phyloP scores from a whole-genome alignment of 2,329 filamentous ascomycete genomes.

The Cryphonectria carpinicola region DNA sequence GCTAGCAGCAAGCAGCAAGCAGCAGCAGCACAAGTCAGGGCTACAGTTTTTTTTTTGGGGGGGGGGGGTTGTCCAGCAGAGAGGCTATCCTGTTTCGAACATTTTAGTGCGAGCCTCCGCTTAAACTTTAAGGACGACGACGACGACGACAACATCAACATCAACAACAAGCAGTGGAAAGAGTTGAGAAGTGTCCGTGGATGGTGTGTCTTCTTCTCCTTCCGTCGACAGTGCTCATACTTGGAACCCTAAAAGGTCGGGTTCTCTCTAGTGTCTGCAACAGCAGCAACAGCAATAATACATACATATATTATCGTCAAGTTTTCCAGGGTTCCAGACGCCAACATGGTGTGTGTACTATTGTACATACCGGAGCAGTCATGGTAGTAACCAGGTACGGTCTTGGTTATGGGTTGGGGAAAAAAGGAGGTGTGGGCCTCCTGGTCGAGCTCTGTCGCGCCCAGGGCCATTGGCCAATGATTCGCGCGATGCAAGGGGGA shows the following conservation, averaged over 20 bases:
- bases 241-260: not conserved
- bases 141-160: not conserved
- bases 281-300: not conserved
- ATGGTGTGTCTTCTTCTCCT: not conserved
- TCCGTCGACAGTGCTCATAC: no score
- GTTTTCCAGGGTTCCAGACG: not conserved
- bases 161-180: no score
- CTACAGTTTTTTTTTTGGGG: not conserved
- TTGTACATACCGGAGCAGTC: no score
- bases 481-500: not conserved
- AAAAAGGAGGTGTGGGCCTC: conserved; percentile 14
- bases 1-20: no score
- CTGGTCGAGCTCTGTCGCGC: not conserved
- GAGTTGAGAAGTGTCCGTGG: no score
- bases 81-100: conserved; percentile 1
- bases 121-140: not conserved
- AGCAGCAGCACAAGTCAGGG: not conserved
- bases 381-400: not conserved
- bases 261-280: not conserved
- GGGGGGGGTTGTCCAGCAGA: not conserved
- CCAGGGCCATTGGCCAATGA: conserved; percentile 13
- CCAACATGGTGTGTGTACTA: not conserved
- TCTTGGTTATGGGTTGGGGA: not conserved
- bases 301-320: no score
- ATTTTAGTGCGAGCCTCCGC: not conserved